Evolutionary conservation across 2,329 filamentous ascomycete species (phyloP).

Genomic region (Huntiella bhutanensis): DNA sequence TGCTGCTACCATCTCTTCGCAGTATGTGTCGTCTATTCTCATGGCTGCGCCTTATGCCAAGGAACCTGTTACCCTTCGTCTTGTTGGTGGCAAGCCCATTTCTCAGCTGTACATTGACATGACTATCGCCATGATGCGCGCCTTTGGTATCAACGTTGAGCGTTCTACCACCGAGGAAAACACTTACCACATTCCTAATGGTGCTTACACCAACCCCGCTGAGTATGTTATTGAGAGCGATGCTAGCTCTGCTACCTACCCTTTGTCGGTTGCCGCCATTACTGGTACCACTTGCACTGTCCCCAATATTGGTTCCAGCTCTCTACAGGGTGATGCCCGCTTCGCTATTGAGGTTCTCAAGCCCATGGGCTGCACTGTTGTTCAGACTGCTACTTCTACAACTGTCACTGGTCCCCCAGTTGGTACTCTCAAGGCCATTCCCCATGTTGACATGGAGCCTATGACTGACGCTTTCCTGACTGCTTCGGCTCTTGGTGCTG

Average conservation of each 20-base stretch:
- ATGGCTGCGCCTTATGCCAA: constrained; percentile 97
- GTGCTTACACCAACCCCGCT: constrained; percentile 60
- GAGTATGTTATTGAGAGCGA: constrained; percentile 92
- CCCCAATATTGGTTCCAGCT: constrained; percentile 84
- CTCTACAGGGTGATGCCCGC: constrained; percentile 82
- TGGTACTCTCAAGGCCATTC: constrained; percentile 54
- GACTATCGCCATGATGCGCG: constrained; percentile 94
- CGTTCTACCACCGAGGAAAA: constrained; percentile 62
- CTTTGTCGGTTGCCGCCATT: constrained; percentile 81
- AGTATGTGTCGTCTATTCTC: constrained; percentile 91
- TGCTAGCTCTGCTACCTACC: constrained; percentile 93
- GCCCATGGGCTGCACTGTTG: constrained; percentile 85
- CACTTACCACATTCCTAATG: constrained; percentile 84
- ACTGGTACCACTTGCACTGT: constrained; percentile 91
- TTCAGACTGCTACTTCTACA: constrained; percentile 69
- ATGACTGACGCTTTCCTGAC: constrained; percentile 99
- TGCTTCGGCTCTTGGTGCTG: constrained; percentile 78
- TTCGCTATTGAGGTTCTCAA: constrained; percentile 79
- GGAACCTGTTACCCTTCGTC: constrained; percentile 68
- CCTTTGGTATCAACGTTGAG: constrained; percentile 69
- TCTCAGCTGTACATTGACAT: constrained; percentile 97
- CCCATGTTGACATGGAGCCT: constrained; percentile 89
- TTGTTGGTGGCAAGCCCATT: constrained; percentile 93
- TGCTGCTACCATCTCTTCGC: constrained; percentile 90
- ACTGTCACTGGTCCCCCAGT: constrained; percentile 75